phyloP scores from a whole-genome alignment of 2,329 filamentous ascomycete genomes.

The Dactylellina parvicollis region DNA sequence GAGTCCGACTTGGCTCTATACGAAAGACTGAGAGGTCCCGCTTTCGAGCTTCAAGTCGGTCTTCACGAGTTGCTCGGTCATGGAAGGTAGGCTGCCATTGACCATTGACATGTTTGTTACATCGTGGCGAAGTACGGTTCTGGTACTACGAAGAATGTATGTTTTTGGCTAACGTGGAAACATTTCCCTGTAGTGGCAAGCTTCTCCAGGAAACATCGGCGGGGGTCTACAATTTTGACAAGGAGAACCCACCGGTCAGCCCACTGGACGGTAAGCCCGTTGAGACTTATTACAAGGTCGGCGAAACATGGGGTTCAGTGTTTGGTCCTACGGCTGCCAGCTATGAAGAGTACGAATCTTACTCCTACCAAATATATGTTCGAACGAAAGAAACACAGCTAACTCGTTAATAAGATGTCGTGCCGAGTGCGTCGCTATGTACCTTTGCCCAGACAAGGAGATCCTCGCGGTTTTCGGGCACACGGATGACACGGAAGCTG shows the following conservation, averaged over 20 bases:
- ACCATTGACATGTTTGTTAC: too few relatives aligned
- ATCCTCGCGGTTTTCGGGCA: constrained; percentile 64
- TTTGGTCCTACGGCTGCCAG: constrained; percentile 70
- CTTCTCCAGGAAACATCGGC: constrained; percentile 68
- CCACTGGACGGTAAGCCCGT: constrained; percentile 69
- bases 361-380: not conserved
- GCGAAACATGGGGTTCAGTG: constrained; percentile 72
- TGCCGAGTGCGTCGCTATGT: constrained; percentile 63
- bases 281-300: constrained; percentile 69
- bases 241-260: constrained; percentile 67
- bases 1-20: constrained; percentile 80
- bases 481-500: constrained; percentile 60
- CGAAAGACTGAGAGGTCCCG: constrained; percentile 81
- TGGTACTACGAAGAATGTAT: not conserved
- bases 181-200: constrained; percentile 65
- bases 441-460: constrained; percentile 63
- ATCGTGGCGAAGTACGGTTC: too few relatives aligned
- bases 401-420: constrained; percentile 59
- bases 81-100: constrained; percentile 62
- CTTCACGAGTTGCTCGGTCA: constrained; percentile 72
- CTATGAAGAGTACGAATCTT: constrained; percentile 67
- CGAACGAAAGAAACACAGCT: not conserved
- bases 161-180: not conserved
- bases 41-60: constrained; percentile 91
- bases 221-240: constrained; percentile 72